Evolutionary conservation across 73 alveolate species (phyloP).

Genomic region (Paramecium caudatum): DNA sequence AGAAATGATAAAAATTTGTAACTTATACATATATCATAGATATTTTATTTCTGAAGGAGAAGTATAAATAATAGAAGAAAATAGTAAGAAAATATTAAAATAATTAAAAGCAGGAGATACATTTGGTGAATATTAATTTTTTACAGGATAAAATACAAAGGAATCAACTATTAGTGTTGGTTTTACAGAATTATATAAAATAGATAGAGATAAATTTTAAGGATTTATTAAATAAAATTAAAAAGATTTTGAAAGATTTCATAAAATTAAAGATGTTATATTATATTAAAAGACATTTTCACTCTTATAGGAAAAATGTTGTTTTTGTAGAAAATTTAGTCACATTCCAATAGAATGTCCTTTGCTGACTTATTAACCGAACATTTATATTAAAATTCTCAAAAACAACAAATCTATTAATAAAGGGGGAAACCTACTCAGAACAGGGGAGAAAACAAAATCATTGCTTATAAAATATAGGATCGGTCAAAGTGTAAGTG

Average conservation of each 20-base stretch:
- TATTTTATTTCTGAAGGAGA: conserved; percentile 64
- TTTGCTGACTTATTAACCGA: conserved; percentile 6
- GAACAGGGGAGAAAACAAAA: not conserved
- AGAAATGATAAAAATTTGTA: conserved; percentile 39
- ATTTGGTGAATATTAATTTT: conserved; percentile 70
- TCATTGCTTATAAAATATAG: not conserved
- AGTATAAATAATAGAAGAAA: conserved; percentile 15
- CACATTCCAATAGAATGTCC: conserved; percentile 11
- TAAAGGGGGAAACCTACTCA: not conserved
- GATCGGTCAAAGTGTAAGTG: not conserved
- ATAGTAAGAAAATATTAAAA: not conserved
- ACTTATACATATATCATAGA: not conserved
- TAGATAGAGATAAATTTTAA: conserved; percentile 61
- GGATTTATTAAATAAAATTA: conserved; percentile 18
- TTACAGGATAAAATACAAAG: conserved; percentile 40
- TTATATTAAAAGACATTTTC: not conserved
- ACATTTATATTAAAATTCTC: not conserved
- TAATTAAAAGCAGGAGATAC: not conserved
- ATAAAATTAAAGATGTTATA: conserved; percentile 11
- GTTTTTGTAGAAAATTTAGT: not conserved
- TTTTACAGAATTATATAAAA: conserved; percentile 36
- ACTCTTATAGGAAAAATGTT: not conserved
- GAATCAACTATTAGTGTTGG: conserved; percentile 56
- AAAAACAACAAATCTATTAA: not conserved
- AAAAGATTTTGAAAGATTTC: conserved; percentile 68